Evolutionary conservation across 2,329 filamentous ascomycete genomes (phyloP), one percentile per base, ranked within the genome.

Genomic region (Cladosporium sp.): DNA sequence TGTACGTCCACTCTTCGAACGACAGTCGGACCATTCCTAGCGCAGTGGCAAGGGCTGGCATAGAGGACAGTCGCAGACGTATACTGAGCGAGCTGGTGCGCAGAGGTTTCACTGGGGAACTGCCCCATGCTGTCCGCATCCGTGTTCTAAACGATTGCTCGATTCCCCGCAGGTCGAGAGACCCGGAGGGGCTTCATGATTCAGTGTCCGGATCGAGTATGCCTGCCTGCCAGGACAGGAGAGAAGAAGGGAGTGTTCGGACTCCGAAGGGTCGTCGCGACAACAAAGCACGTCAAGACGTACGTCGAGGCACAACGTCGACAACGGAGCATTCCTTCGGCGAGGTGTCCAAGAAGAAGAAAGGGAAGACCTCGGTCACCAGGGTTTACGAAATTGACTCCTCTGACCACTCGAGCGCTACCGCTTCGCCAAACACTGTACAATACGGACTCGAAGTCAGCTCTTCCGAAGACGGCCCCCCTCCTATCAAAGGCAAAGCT

Each of bases 31-130:
- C 1, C 1, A n/a, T 44, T 10, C 1, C 40, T 21, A 8, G 18
- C 40, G 7, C n/a, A 2, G 40, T 44, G 40, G 21, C n/a, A 3
- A 10, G 1, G 10, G 40, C 1, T n/a, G 18, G 7, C 18, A 12
- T 53, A 28, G 49, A 29, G 7, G 21, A 52, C 21, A 53, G 29
- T 23, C 59, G 49, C 4, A 6, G 18, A 14, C 11, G 21, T 8
- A 49, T 62, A 10, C n/a, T 53, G 46, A 18, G 21, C 29, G 59
- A 62, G 31, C 33, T 62, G 4, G n/a, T 37, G 59, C 46, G 59
- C n/a, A 53, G 59, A 40, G 59, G 59, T 3, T 62, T 62, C 29
- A 57, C 31, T 37, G 5, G 31, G 16, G 12, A 31, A 14, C 2
- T 53, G 18, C 50, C 50, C 16, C 11, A 12, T 18, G 26, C 33